Evolutionary conservation across 1,284 basidiomycete genomes (phyloP).

Genomic region (Thecaphora frezii): DNA sequence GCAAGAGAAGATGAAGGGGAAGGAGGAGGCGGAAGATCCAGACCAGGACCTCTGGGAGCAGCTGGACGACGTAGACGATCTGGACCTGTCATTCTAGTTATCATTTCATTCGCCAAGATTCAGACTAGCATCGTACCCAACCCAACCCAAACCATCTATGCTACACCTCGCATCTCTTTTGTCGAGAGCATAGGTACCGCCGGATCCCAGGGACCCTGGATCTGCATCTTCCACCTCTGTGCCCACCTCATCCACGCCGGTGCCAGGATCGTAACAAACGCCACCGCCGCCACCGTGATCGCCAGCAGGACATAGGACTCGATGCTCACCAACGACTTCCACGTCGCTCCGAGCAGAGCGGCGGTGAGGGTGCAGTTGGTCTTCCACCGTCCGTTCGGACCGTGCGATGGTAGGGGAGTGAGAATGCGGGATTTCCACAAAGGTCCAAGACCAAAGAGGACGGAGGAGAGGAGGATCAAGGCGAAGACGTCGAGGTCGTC

Average conservation of each 20-base stretch:
- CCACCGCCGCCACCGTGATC: constrained; percentile 12
- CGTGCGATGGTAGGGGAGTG: background rate
- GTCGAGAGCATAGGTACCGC: constrained; percentile 6
- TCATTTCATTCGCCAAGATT: background rate
- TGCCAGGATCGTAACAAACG: constrained; percentile 28
- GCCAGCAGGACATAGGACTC: background rate
- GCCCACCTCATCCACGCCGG: constrained; percentile 44
- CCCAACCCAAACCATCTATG: background rate
- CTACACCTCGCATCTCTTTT: no score
- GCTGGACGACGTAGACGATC: constrained; percentile 10
- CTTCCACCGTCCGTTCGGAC: background rate
- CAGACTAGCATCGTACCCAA: background rate
- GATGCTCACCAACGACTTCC: background rate
- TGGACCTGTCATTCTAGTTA: background rate
- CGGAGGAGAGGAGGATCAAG: constrained; percentile 76
- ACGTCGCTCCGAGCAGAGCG: background rate
- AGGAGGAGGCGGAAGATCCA: no score
- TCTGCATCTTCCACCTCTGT: constrained; percentile 45
- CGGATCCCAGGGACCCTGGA: constrained; percentile 49
- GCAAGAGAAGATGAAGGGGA: no score
- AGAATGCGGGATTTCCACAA: background rate
- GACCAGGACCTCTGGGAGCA: constrained; percentile 23
- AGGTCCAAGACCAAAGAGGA: constrained; percentile 42
- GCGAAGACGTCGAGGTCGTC: constrained; percentile 86
- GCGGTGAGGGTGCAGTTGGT: no score